Evolutionary conservation across 2,329 filamentous ascomycete species (phyloP).

Genomic region (Leptographium radiaticola): DNA sequence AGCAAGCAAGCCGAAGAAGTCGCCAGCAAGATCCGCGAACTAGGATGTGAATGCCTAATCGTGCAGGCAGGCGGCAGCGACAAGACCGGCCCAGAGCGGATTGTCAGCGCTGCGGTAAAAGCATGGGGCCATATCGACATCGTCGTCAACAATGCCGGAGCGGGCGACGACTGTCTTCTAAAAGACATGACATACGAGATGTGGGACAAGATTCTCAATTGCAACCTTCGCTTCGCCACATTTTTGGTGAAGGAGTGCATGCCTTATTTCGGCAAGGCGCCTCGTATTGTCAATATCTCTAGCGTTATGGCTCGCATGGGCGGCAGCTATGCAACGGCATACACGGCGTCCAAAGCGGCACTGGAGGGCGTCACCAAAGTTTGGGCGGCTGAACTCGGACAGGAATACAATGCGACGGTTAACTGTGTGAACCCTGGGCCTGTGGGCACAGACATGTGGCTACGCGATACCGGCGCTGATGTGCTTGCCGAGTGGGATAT

Average conservation of each 20-base stretch:
- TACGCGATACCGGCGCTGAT: conserved; percentile 20
- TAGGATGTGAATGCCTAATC: neutral
- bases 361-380: conserved; percentile 45
- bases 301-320: conserved; percentile 33
- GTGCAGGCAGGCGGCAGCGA: conserved; percentile 1
- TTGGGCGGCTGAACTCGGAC: conserved; percentile 44
- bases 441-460: conserved; percentile 39
- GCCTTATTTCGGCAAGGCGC: conserved; percentile 31
- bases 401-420: conserved; percentile 38
- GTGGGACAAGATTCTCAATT: conserved; percentile 38
- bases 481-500: conserved; percentile 35
- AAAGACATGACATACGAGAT: conserved; percentile 30
- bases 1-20: neutral
- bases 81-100: neutral
- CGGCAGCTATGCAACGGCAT: neutral
- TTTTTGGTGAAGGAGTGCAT: conserved; percentile 39
- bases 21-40: conserved; percentile 4
- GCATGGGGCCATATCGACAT: conserved; percentile 2
- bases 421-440: conserved; percentile 48
- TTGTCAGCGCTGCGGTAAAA: neutral
- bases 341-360: conserved; percentile 24
- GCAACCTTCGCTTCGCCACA: conserved; percentile 43
- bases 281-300: conserved; percentile 45
- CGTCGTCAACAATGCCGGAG: conserved; percentile 16
- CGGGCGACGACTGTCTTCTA: conserved; percentile 20